phyloP scores from a whole-genome alignment of 306 rosid species.

The Prinsepia uniflora region DNA sequence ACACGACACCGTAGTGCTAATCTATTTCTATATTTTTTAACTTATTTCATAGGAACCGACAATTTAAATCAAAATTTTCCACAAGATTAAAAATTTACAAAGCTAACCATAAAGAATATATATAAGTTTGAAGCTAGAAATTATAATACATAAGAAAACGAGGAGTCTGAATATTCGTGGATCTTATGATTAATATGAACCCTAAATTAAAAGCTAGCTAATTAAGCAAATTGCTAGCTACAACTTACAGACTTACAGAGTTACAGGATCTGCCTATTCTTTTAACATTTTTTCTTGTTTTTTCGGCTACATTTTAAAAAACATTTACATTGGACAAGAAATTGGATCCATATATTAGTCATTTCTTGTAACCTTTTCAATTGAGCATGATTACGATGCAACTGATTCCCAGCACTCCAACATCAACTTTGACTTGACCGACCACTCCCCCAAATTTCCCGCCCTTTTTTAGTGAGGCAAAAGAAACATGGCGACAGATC shows the following conservation, averaged over 20 bases:
- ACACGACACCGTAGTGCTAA: no score
- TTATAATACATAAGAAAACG: no score
- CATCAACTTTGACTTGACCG: conserved; percentile 4
- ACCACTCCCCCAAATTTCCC: conserved; percentile 11
- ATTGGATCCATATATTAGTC: background rate
- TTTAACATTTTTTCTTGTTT: background rate
- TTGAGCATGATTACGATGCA: conserved; percentile 1
- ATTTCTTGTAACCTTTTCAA: background rate
- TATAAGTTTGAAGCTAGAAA: no score
- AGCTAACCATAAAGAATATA: no score
- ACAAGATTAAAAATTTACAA: no score
- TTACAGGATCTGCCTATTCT: conserved; percentile 7
- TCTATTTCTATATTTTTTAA: no score
- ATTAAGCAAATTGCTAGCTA: background rate
- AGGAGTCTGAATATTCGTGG: background rate
- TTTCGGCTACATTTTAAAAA: background rate
- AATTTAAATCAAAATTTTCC: no score
- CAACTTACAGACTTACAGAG: background rate
- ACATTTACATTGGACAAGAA: conserved; percentile 33
- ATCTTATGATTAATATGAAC: background rate
- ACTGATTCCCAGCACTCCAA: background rate
- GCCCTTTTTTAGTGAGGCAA: conserved; percentile 5
- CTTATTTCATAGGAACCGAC: no score
- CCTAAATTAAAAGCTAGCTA: background rate
- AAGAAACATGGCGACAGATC: background rate